Base-by-base conservation (phyloP, 371 early-diverging fungal species). In the Actinomucor elegans region DNA sequence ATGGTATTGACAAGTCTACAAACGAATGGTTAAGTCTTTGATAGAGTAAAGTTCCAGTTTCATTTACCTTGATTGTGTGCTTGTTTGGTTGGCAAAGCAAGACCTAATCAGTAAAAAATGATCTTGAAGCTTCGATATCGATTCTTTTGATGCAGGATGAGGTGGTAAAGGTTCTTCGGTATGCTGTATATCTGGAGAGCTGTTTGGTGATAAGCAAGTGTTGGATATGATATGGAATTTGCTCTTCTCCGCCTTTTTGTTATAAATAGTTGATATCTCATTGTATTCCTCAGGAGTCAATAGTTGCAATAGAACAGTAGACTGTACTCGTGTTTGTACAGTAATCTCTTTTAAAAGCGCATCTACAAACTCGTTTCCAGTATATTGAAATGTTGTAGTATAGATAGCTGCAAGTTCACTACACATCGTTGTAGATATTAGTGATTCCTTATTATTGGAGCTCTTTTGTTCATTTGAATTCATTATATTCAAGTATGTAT, bases 341-440 rank as follows among this genome's bases (percentile, higher is more conserved):
- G 55, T 48, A 15, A 65, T 43, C 35, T 65, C 60, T 21, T 41
- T 48, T 36, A 55, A 24, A 33, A 65, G 57, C 18, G 34, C 28
- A 27, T 65, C 53, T n/a, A 65, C n/a, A 43, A 65, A 65, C 14
- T 59, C 42, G 32, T 43, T 52, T 20, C 65, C 65, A 33, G 56
- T 53, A 41, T 42, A 26, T 3, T 43, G 38, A 52, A 59, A 65
- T 1, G 64, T 64, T 17, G 45, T 28, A 14, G 20, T 49, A 27
- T 54, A 52, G 31, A 64, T 47, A 12, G 56, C 31, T 15, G 33
- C 41, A 14, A 55, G 20, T 48, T 55, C 41, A 14, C 12, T 40
- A 31, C 20, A 31, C n/a, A n/a, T n/a, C n/a, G n/a, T n/a, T n/a
- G n/a, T n/a, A n/a, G n/a, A n/a, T n/a, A n/a, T n/a, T n/a, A n/a